A percentile compares a stretch with the other conserved stretches of the same genome.
phyloP scores from a whole-genome alignment of 2,329 filamentous ascomycete genomes.

The Aspergillus novoparasiticus region DNA sequence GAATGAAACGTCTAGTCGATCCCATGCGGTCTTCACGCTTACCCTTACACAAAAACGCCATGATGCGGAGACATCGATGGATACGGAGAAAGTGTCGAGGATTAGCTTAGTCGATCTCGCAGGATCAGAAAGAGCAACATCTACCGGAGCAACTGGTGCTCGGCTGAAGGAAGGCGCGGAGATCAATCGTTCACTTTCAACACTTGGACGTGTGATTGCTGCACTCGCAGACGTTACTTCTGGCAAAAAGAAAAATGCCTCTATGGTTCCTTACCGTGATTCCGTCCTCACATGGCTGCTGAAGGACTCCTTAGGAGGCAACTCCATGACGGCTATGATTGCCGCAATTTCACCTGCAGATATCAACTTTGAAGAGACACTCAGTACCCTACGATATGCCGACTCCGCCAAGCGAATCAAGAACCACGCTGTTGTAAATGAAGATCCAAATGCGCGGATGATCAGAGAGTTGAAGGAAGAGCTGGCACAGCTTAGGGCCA shows the following conservation, averaged over 20 bases:
- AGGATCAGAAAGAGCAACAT: conserved; percentile 95
- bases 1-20: conserved; percentile 99
- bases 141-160: conserved; percentile 92
- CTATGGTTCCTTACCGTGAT: conserved; percentile 93
- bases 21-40: conserved; percentile 95
- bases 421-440: conserved; percentile 99
- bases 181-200: conserved; percentile 96
- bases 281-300: conserved; percentile 94
- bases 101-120: conserved; percentile 98
- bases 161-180: conserved; percentile 96
- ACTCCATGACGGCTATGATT: conserved; percentile 99
- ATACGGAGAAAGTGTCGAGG: conserved; percentile 95
- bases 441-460: conserved; percentile 98
- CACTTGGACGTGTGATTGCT: conserved; percentile 94
- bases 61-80: conserved; percentile 92
- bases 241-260: conserved; percentile 73
- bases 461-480: conserved; percentile 98
- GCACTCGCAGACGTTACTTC: conserved; percentile 88
- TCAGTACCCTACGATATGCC: conserved; percentile 93
- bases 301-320: conserved; percentile 95
- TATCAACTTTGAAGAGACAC: conserved; percentile 98
- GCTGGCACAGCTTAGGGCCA: conserved; percentile 79
- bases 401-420: conserved; percentile 99
- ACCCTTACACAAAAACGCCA: conserved; percentile 92
- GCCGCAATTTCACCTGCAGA: conserved; percentile 97